phyloP scores from a whole-genome alignment of 129 eudicot species.

The Gnaphalium uliginosum region DNA sequence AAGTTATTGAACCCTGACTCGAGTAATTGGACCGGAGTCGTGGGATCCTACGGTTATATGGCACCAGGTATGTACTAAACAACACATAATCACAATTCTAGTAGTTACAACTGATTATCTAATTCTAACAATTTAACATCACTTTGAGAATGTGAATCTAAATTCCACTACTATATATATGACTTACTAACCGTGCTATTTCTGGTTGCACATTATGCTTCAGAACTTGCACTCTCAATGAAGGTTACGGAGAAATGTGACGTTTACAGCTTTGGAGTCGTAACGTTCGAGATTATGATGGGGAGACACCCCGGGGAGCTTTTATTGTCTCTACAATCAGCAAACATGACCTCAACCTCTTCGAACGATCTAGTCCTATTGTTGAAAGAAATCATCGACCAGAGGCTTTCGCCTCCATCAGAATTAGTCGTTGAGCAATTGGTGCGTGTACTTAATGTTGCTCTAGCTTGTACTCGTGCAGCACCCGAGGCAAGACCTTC shows the following conservation, averaged over 20 bases:
- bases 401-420: slow-evolving; percentile 61
- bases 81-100: too few species aligned
- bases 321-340: slow-evolving; percentile 44
- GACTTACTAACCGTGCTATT: not conserved
- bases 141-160: not conserved
- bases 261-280: slow-evolving; percentile 91
- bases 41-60: slow-evolving; percentile 93
- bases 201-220: slow-evolving; percentile 19
- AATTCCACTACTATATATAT: not conserved
- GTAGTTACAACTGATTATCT: too few species aligned
- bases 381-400: slow-evolving; percentile 70
- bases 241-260: slow-evolving; percentile 85
- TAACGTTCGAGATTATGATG: slow-evolving; percentile 82
- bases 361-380: slow-evolving; percentile 24
- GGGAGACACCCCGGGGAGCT: slow-evolving; percentile 88
- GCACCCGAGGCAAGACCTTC: slow-evolving; percentile 70
- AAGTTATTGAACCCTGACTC: slow-evolving; percentile 54
- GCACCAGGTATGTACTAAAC: slow-evolving; percentile 99
- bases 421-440: slow-evolving; percentile 50
- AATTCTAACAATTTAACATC: too few species aligned
- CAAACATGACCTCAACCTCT: slow-evolving; percentile 28
- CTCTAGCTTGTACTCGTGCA: slow-evolving; percentile 58
- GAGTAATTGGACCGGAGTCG: slow-evolving; percentile 71
- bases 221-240: slow-evolving; percentile 85
- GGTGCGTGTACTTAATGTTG: slow-evolving; percentile 51